phyloP scores from a whole-genome alignment of 192 early-diverging fungal genomes.

The Pilaira anomala region DNA sequence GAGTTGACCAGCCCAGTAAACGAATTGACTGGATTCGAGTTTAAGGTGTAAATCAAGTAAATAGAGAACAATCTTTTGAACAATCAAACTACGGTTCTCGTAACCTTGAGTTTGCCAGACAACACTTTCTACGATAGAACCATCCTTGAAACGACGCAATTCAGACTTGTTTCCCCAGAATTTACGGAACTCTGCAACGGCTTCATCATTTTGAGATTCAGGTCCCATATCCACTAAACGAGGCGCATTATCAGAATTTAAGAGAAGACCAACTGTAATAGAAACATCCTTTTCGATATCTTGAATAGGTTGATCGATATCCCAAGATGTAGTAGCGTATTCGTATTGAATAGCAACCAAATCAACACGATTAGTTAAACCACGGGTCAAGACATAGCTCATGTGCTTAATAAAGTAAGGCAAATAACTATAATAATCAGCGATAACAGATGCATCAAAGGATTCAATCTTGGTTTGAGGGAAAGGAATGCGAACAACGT shows the following conservation, averaged over 20 bases:
- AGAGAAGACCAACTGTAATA: constrained; percentile 68
- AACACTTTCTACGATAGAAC: constrained; percentile 84
- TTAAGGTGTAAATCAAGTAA: constrained; percentile 74
- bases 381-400: constrained; percentile 43
- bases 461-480: constrained; percentile 11
- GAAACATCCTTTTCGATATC: constrained; percentile 33
- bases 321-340: constrained; percentile 37
- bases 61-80: constrained; percentile 75
- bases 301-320: constrained; percentile 24
- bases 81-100: constrained; percentile 68
- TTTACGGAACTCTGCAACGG: constrained; percentile 62
- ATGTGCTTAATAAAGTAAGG: constrained; percentile 44
- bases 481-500: constrained; percentile 48
- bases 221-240: constrained; percentile 89
- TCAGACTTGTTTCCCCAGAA: constrained; percentile 92
- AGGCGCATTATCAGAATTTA: constrained; percentile 61
- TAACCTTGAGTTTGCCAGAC: constrained; percentile 68
- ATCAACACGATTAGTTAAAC: constrained; percentile 50
- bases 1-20: constrained; percentile 68
- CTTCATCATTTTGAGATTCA: constrained; percentile 66
- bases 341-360: constrained; percentile 40
- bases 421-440: constrained; percentile 47
- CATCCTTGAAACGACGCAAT: constrained; percentile 92
- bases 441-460: constrained; percentile 30
- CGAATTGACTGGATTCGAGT: constrained; percentile 42